Conservation (phyloP, 768 basidiomycete species). For the Tephrocybe sp. region DNA sequence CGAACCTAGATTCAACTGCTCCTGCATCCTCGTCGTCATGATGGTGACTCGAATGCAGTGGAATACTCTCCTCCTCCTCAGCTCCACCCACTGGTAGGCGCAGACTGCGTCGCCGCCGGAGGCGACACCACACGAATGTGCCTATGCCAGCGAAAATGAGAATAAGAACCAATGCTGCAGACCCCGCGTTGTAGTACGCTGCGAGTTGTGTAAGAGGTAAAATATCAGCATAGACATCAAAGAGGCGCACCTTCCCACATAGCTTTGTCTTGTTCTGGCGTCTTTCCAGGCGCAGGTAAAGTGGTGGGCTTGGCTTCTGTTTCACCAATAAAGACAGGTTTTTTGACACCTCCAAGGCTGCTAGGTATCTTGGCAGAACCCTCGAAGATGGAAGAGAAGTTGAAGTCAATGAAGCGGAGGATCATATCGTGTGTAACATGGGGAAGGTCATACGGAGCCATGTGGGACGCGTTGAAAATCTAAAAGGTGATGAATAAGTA, state of each 20-base stretch:
- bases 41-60: slow-evolving; percentile 48
- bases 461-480: slow-evolving; percentile 94
- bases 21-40: slow-evolving; percentile 39
- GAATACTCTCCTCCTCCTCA: slow-evolving; percentile 75
- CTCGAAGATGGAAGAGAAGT: slow-evolving; percentile 78
- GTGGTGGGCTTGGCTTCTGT: slow-evolving; percentile 33
- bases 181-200: slow-evolving; percentile 97
- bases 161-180: slow-evolving; percentile 79
- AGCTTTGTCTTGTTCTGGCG: slow-evolving; percentile 75
- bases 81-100: slow-evolving; percentile 33
- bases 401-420: slow-evolving; percentile 91
- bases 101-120: slow-evolving; percentile 41
- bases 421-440: slow-evolving; percentile 96
- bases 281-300: slow-evolving; percentile 46
- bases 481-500: slow-evolving; percentile 23
- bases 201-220: not conserved
- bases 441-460: slow-evolving; percentile 89
- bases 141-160: slow-evolving; percentile 68
- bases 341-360: slow-evolving; percentile 68
- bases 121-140: slow-evolving; percentile 77
- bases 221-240: not conserved
- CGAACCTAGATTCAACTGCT: slow-evolving; percentile 19
- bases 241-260: slow-evolving; percentile 80
- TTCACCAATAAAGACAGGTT: slow-evolving; percentile 58
- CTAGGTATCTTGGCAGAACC: slow-evolving; percentile 81